Base-by-base conservation (phyloP, 495 filamentous ascomycete genomes). In the Jackrogersella multiformis region DNA sequence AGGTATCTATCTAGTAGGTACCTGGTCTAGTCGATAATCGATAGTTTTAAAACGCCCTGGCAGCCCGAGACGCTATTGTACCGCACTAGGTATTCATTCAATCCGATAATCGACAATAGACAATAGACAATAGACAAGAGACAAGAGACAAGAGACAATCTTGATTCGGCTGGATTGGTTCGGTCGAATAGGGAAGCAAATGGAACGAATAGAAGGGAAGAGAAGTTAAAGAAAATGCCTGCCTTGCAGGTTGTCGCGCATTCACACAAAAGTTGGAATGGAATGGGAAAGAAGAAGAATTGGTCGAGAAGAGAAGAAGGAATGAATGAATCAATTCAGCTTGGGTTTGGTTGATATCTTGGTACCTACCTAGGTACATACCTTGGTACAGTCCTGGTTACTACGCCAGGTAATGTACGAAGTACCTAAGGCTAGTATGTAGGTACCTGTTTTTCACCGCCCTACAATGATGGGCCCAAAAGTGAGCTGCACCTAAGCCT, bases 171-270 rank as follows among this genome's bases (percentile, higher is more conserved):
- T 16, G 3, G 36, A 44, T 38, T 41, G 26, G 21, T 46, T 44
- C 3, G 46, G 39, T 53, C 44, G 42, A 49, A 34, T 24, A 44
- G 51, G 21, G 28, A 36, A 58, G 38, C 2, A 23, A 66, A 69
- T 42, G 61, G 58, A 66, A 65, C 28, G 53, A 54, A 53, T 34
- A 15, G 42, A 13, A 39, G 13, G 21, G 5, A 26, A 13, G 26
- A n/a, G 9, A 21, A 24, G 26, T n/a, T 21, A 23, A 62, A 58
- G 18, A 39, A 49, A 65, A 64, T 46, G 38, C 67, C 67, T 56
- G 67, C 67, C 67, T 70, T 34, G 67, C 67, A 70, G 67, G 61
- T 44, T 65, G 44, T 21, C 56, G 61, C 38, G 61, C 55, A 53
- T 61, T 52, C 61, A n/a, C 20, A 24, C 21, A 46, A 56, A 65